A percentile compares a stretch with the other conserved stretches of the same genome.
These are phyloP conservation scores for Euphrasia arctica DNA, from an alignment of 305 asterid genomes.

Conservation along the genomic window DNA sequence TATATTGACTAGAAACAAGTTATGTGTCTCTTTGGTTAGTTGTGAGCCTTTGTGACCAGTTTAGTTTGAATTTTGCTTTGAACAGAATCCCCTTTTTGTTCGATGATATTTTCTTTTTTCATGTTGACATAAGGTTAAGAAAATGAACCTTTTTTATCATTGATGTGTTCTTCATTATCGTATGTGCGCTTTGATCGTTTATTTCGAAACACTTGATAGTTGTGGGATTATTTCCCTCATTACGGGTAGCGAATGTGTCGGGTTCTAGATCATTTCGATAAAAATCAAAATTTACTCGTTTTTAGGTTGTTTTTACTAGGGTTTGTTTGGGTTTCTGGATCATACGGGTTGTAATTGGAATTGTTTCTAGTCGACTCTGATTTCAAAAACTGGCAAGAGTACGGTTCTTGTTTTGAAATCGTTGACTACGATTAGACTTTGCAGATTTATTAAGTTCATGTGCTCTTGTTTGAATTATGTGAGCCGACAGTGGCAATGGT, in stretches of 20 bases:
- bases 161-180: background rate
- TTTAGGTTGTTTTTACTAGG: background rate
- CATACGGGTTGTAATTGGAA: no score
- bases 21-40: conserved; percentile 24
- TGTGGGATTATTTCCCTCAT: background rate
- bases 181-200: background rate
- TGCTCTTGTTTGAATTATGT: no score
- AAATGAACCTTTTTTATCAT: background rate
- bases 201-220: background rate
- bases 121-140: conserved; percentile 11
- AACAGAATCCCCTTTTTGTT: background rate
- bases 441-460: no score
- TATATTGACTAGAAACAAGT: conserved; percentile 32
- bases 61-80: conserved; percentile 23
- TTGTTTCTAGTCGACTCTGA: no score
- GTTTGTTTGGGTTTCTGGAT: no score
- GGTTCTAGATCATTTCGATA: background rate
- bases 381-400: no score
- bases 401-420: no score
- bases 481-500: background rate
- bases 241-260: background rate
- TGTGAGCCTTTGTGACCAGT: conserved; percentile 9
- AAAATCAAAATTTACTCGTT: background rate
- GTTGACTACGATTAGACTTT: no score
- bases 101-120: background rate